These are phyloP conservation scores for Albifimbria verrucaria DNA, from an alignment of 2,329 filamentous ascomycete genomes.

Conservation along the genomic window DNA sequence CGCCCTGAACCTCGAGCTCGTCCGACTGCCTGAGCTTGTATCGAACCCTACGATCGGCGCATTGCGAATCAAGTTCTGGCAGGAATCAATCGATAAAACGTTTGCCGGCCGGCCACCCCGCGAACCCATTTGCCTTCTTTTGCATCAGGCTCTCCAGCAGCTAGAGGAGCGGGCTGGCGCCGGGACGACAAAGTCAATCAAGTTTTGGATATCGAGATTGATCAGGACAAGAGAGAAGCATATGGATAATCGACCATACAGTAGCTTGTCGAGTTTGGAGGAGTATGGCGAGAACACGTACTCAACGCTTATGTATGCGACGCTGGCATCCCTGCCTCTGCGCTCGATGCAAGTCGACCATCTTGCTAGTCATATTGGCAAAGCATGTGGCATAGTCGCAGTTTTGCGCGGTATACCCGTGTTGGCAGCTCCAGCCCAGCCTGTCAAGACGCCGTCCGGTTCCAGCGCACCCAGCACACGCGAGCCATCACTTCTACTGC, in stretches of 20 bases:
- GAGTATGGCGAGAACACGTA: conserved; percentile 94
- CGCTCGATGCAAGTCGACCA: conserved; percentile 85
- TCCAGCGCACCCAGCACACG: conserved; percentile 31
- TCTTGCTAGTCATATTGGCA: conserved; percentile 90
- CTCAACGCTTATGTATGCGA: conserved; percentile 86
- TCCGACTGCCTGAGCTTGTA: conserved; percentile 83
- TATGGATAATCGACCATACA: conserved; percentile 79
- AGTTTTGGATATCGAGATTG: conserved; percentile 73
- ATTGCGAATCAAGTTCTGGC: conserved; percentile 94
- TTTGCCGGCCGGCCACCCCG: conserved; percentile 77
- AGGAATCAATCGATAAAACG: conserved; percentile 75
- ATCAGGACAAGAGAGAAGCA: conserved; percentile 79
- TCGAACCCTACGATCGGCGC: conserved; percentile 82
- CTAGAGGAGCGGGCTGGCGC: conserved; percentile 45
- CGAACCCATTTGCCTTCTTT: conserved; percentile 84
- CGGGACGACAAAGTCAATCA: conserved; percentile 49
- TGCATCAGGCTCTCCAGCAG: conserved; percentile 68
- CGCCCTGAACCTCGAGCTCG: conserved; percentile 88
- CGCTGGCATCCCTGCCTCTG: conserved; percentile 74
- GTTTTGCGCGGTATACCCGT: conserved; percentile 84
- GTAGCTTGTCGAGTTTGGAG: conserved; percentile 70
- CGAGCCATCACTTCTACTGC: conserved; percentile 66
- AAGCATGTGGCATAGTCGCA: conserved; percentile 83
- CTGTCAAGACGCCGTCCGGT: conserved; percentile 40
- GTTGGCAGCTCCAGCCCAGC: conserved; percentile 68